Evolutionary conservation across 331 rosid genomes (phyloP).

Genomic region (Acacia pycnantha): DNA sequence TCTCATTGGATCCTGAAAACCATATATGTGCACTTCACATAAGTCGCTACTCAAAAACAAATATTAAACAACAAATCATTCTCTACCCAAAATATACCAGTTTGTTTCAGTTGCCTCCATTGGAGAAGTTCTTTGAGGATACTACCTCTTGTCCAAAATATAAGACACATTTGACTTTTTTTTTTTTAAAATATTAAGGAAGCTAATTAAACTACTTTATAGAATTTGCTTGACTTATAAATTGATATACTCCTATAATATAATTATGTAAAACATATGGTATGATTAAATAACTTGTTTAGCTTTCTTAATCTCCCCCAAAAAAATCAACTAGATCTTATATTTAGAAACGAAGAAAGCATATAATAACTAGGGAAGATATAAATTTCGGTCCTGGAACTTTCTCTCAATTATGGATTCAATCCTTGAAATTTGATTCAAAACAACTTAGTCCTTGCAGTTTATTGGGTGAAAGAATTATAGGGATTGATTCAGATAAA

Average conservation of each 20-base stretch:
- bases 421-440: neutral
- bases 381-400: neutral
- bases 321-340: too few relatives aligned
- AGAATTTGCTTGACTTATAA: too few relatives aligned
- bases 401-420: neutral
- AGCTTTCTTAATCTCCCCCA: too few relatives aligned
- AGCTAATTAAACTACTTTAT: too few relatives aligned
- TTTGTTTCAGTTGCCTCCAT: neutral
- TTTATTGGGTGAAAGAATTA: neutral
- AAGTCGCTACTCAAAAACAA: neutral
- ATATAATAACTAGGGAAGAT: neutral
- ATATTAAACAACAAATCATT: neutral
- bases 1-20: conserved; percentile 88
- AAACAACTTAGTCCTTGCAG: neutral
- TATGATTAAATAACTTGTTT: too few relatives aligned
- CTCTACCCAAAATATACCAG: neutral
- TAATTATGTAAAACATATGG: too few relatives aligned
- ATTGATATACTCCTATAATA: too few relatives aligned
- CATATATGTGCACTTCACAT: conserved; percentile 11
- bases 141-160: neutral
- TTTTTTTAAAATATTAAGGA: too few relatives aligned
- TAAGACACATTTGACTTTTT: too few relatives aligned
- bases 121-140: neutral
- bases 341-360: too few relatives aligned
- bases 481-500: neutral